Percentiles rank a stretch among this genome's conserved stretches.
phyloP scores from a whole-genome alignment of 257 asterid genomes.

The Anisodus acutangulus region DNA sequence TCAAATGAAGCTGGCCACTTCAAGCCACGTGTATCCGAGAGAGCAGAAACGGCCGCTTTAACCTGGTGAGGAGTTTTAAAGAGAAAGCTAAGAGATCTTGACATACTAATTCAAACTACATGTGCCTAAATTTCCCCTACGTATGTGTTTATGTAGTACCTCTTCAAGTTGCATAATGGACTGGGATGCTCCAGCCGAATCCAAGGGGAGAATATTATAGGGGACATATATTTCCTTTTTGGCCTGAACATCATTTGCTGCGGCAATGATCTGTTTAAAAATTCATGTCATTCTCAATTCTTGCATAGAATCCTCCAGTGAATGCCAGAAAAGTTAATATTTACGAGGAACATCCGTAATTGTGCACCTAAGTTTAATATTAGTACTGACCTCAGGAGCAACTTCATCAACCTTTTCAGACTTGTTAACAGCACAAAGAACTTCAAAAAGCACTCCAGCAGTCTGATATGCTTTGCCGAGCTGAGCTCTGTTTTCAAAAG shows the following conservation, averaged over 20 bases:
- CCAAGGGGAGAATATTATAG: slow-evolving; percentile 92
- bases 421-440: slow-evolving; percentile 96
- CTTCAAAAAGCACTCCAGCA: slow-evolving; percentile 97
- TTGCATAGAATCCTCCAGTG: slow-evolving; percentile 30
- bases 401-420: slow-evolving; percentile 95
- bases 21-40: slow-evolving; percentile 68
- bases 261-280: slow-evolving; percentile 83
- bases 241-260: slow-evolving; percentile 96
- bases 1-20: slow-evolving; percentile 86
- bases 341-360: slow-evolving; percentile 4
- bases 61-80: slow-evolving; percentile 53
- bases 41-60: slow-evolving; percentile 87
- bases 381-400: slow-evolving; percentile 86
- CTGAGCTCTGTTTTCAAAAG: slow-evolving; percentile 68
- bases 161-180: slow-evolving; percentile 99
- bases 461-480: slow-evolving; percentile 99
- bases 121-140: neutral
- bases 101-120: slow-evolving; percentile 9
- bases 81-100: slow-evolving; percentile 16
- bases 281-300: slow-evolving; percentile 24
- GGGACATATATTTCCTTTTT: slow-evolving; percentile 94
- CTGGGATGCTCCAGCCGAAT: slow-evolving; percentile 91
- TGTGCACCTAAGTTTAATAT: neutral
- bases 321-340: slow-evolving; percentile 26
- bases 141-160: slow-evolving; percentile 49